These are phyloP conservation scores for Prunus mira DNA, from an alignment of 306 rosid genomes.

Conservation along the genomic window DNA sequence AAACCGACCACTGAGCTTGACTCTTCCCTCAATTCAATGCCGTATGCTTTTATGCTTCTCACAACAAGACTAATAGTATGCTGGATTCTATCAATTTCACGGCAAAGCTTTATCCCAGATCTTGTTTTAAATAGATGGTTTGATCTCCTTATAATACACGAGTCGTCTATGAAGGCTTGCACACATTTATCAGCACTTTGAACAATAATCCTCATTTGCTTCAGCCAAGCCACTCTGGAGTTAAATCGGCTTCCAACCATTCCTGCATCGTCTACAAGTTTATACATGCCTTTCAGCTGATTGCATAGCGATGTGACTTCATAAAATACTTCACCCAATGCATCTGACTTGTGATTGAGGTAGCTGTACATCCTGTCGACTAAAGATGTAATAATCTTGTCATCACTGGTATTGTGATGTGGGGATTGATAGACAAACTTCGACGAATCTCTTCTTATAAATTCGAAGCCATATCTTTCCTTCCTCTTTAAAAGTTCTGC, in stretches of 20 bases:
- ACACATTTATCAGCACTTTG: background rate
- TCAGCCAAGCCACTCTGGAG: constrained; percentile 11
- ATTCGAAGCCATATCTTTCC: constrained; percentile 10
- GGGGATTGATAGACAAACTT: constrained; percentile 5
- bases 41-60: constrained; percentile 7
- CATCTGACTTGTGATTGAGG: background rate
- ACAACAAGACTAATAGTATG: constrained; percentile 6
- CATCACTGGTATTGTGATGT: background rate
- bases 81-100: constrained; percentile 2
- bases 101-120: background rate
- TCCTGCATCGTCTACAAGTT: background rate
- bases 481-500: constrained; percentile 1
- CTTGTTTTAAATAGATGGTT: background rate
- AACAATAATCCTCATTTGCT: constrained; percentile 16
- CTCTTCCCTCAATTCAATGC: constrained; percentile 7
- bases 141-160: no score
- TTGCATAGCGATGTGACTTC: background rate
- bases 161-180: no score
- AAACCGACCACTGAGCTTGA: constrained; percentile 22
- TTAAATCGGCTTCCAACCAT: background rate
- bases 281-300: background rate
- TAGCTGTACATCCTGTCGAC: background rate
- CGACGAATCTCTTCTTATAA: background rate
- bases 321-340: background rate
- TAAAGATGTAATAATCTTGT: background rate